Conservation (phyloP, 495 filamentous ascomycete species). For the Penicillium pulvis region DNA sequence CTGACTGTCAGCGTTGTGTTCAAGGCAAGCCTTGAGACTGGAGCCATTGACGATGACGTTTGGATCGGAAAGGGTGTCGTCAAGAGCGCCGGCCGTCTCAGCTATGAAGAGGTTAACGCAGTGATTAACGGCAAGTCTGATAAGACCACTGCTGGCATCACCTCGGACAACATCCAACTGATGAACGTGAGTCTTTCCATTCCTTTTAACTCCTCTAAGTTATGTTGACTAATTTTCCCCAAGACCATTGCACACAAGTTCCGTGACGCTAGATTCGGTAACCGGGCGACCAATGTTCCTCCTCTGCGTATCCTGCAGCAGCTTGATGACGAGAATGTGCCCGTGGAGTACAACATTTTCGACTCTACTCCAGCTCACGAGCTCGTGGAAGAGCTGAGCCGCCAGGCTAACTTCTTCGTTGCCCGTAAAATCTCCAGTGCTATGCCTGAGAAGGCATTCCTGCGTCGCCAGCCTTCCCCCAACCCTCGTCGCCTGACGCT, state of each 20-base stretch:
- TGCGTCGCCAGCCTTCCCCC: constrained; percentile 82
- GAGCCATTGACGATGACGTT: constrained; percentile 72
- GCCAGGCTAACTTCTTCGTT: constrained; percentile 87
- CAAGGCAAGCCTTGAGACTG: constrained; percentile 76
- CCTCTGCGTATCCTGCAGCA: constrained; percentile 87
- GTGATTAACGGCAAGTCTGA: constrained; percentile 64
- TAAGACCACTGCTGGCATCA: constrained; percentile 59
- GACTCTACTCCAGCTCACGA: constrained; percentile 87
- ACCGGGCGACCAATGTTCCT: constrained; percentile 74
- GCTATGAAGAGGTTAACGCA: constrained; percentile 81
- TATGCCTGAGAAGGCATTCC: constrained; percentile 88
- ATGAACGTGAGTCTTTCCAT: constrained; percentile 61
- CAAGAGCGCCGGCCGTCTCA: constrained; percentile 83
- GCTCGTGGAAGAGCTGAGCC: constrained; percentile 89
- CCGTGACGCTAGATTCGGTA: constrained; percentile 80
- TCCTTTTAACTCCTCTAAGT: background rate
- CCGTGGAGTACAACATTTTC: constrained; percentile 94
- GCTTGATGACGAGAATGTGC: constrained; percentile 98
- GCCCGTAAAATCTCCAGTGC: constrained; percentile 78
- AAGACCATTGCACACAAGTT: constrained; percentile 81
- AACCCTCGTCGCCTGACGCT: constrained; percentile 86
- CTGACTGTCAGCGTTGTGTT: constrained; percentile 92
- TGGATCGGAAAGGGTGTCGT: constrained; percentile 96
- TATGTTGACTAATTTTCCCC: background rate
- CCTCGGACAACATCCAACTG: constrained; percentile 70